These are phyloP conservation scores for Aspergillus sp. DNA, from an alignment of 2,329 filamentous ascomycete genomes.

Conservation along the genomic window DNA sequence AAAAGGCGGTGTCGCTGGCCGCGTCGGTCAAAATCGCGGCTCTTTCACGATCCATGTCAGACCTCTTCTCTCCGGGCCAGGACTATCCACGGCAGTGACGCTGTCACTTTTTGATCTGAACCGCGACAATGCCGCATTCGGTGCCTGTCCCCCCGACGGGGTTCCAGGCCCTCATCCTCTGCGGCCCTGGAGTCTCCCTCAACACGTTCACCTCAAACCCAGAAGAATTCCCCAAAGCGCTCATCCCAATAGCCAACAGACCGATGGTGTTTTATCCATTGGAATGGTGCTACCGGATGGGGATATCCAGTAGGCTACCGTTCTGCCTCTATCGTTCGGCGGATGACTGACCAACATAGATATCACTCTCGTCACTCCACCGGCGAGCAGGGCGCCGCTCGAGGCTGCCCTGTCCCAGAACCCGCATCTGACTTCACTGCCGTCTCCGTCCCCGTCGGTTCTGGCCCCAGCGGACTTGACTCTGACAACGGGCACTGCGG, in stretches of 20 bases:
- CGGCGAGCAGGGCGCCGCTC: constrained; percentile 33
- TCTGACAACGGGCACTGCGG: constrained; percentile 78
- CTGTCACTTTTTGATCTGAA: no score
- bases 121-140: constrained; percentile 19
- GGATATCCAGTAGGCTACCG: constrained; percentile 35
- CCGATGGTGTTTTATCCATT: constrained; percentile 43
- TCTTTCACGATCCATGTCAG: no score
- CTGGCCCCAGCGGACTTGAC: constrained; percentile 67
- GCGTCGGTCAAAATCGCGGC: no score
- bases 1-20: constrained; percentile 1
- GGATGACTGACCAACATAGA: constrained; percentile 17
- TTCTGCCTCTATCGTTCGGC: not conserved
- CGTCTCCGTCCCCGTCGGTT: constrained; percentile 52
- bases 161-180: constrained; percentile 41
- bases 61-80: no score
- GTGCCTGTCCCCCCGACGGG: constrained; percentile 47
- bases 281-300: constrained; percentile 42
- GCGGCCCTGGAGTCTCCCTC: constrained; percentile 40
- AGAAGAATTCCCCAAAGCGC: constrained; percentile 39
- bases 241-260: constrained; percentile 42
- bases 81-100: not conserved
- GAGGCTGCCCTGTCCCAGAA: constrained; percentile 41
- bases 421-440: constrained; percentile 41
- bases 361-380: constrained; percentile 41
- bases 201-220: constrained; percentile 43